phyloP scores from a whole-genome alignment of 208 protist genomes.

The Wallacemonas rigidus region DNA sequence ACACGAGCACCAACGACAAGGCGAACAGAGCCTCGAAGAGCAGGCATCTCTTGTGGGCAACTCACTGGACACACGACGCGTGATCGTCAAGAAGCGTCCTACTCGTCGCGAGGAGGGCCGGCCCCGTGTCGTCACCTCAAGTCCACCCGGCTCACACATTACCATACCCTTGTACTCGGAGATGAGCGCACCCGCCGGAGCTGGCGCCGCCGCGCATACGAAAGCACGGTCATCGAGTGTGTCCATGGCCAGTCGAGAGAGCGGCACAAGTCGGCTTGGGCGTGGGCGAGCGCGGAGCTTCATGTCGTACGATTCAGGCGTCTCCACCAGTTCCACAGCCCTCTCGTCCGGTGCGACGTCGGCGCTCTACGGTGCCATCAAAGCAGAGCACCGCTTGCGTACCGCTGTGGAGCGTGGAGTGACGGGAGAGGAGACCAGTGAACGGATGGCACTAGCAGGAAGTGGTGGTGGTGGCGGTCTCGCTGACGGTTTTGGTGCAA shows the following conservation, averaged over 20 bases:
- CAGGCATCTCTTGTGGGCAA: not conserved
- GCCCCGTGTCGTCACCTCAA: too few relatives aligned
- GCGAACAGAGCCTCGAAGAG: not conserved
- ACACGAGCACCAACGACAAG: slow-evolving; percentile 6
- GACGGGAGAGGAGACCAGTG: too few relatives aligned
- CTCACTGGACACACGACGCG: not conserved
- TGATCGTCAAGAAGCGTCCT: not conserved
- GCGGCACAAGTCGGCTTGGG: not conserved
- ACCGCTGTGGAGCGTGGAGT: too few relatives aligned
- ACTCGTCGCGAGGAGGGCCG: not conserved
- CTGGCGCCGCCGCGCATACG: too few relatives aligned
- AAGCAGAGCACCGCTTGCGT: slow-evolving; percentile 50
- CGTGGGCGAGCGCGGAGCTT: not conserved
- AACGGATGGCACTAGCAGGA: too few relatives aligned
- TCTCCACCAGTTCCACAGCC: slow-evolving; percentile 31
- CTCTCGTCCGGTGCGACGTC: slow-evolving; percentile 50
- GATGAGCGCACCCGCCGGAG: not conserved
- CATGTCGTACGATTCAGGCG: not conserved
- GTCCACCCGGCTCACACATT: slow-evolving; percentile 29
- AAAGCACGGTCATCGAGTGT: too few relatives aligned
- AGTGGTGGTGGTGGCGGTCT: not conserved
- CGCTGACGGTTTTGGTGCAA: not conserved
- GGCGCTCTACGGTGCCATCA: slow-evolving; percentile 69
- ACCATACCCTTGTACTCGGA: slow-evolving; percentile 24
- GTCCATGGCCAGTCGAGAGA: too few relatives aligned